Evolutionary conservation across 495 filamentous ascomycete species (phyloP).

Genomic region (Podospora fimiseda): DNA sequence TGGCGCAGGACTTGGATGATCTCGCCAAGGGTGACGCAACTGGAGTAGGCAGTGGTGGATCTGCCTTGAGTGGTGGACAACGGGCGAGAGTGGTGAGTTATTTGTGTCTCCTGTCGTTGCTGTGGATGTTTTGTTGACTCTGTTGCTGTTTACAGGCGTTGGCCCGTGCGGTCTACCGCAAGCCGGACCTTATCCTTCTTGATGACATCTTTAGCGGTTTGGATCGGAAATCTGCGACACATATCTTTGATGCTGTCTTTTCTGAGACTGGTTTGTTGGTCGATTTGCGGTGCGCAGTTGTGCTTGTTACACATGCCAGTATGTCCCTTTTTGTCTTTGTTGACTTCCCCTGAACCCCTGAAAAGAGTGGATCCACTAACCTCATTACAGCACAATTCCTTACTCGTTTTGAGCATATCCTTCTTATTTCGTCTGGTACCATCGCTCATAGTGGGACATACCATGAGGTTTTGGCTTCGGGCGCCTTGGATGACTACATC

Average conservation of each 20-base stretch:
- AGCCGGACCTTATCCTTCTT: constrained; percentile 18
- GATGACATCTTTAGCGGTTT: constrained; percentile 54
- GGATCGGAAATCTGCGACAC: constrained; percentile 29
- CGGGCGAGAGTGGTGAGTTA: constrained; percentile 46
- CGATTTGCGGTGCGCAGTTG: constrained; percentile 2
- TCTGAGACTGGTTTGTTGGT: constrained; percentile 1
- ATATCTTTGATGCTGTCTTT: constrained; percentile 6
- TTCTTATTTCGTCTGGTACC: neutral
- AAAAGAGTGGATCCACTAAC: neutral
- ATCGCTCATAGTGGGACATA: constrained; percentile 2
- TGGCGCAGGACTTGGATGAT: constrained; percentile 45
- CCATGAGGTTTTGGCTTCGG: constrained; percentile 1
- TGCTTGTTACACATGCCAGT: constrained; percentile 5
- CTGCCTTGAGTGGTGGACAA: constrained; percentile 58
- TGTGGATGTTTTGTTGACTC: neutral
- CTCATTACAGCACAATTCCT: neutral
- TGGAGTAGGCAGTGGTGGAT: constrained; percentile 53
- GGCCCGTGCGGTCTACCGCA: constrained; percentile 28
- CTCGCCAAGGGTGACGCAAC: constrained; percentile 51
- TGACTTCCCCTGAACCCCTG: neutral
- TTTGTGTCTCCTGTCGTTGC: neutral
- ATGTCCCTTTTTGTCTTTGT: neutral
- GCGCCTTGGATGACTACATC: constrained; percentile 1
- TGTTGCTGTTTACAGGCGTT: constrained; percentile 21
- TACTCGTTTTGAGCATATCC: constrained; percentile 2